phyloP scores from a whole-genome alignment of 352 stramenopile genomes.

The Phytophthora constricta region DNA sequence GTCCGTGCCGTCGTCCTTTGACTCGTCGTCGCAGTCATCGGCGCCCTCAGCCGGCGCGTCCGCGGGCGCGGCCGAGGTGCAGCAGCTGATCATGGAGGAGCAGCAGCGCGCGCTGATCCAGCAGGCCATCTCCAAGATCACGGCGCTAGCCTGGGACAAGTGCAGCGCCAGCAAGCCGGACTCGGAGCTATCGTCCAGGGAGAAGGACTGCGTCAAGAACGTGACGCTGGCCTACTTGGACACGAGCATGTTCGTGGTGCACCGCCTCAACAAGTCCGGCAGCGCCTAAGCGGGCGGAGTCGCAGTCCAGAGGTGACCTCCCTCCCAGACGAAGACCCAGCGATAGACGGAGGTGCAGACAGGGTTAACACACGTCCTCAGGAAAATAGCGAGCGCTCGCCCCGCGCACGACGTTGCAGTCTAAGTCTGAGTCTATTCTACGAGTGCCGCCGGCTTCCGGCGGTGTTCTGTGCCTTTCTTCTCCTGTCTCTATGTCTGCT shows the following conservation, averaged over 20 bases:
- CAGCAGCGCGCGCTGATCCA: conserved; percentile 89
- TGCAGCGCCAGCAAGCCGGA: conserved; percentile 87
- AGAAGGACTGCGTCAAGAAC: conserved; percentile 90
- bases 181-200: conserved; percentile 79
- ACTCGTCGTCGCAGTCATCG: conserved; percentile 38
- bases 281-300: conserved; percentile 39
- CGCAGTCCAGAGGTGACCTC: too few relatives aligned
- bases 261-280: conserved; percentile 81
- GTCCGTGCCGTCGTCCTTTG: conserved; percentile 42
- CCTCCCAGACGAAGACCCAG: too few relatives aligned
- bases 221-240: conserved; percentile 88
- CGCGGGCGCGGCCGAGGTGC: conserved; percentile 65
- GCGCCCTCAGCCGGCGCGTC: conserved; percentile 26
- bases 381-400: conserved; percentile 18
- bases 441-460: neutral
- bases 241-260: conserved; percentile 86
- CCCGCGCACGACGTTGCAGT: conserved; percentile 5
- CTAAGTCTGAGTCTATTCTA: conserved; percentile 28
- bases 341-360: too few relatives aligned
- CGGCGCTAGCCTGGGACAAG: conserved; percentile 89
- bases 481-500: conserved; percentile 7
- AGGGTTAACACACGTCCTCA: conserved; percentile 12
- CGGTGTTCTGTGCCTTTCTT: neutral
- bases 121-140: conserved; percentile 91
- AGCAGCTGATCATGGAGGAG: conserved; percentile 88